Base-by-base conservation (phyloP, 805 yeast genomes). In the Maudiozyma pseudohumilis region DNA sequence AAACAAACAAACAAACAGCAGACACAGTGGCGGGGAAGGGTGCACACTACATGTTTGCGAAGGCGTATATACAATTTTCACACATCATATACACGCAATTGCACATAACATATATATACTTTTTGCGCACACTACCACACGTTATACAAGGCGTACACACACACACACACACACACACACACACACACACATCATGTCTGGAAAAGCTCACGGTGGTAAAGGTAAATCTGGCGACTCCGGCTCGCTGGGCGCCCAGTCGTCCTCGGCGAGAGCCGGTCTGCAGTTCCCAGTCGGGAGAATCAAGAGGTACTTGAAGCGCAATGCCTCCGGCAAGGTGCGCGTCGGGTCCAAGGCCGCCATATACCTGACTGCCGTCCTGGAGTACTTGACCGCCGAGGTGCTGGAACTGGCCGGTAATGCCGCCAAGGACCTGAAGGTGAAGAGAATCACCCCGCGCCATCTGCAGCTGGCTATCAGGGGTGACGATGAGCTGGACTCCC, bases 211-310 rank as follows among this genome's bases (percentile, higher is more conserved):
- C 63, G 96, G 97, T 50, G 96, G 96, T 59, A 89, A 88, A 68
- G 96, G 96, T 51, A 88, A 88, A 64, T 79, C 94, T 19, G 85
- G 94, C 24, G 69, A 70, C 19, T 49, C 53, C 8, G 19, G 33
- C 10, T 41, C 41, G 6, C 41, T 62, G 38, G 70, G 74, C 45
- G 72, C 89, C 17, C 88, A 82, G 52, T 83, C 95, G 11, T 94
- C 88, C 52, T 84, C 95, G 5, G 94, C 95, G 8, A 79, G 94
- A 63, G 96, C 96, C 20, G 96, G 96, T 19, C 69, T 87, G 60
- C 92, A 82, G 61, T 92, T 92, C 69, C 99, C 99, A 35, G 97
- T 94, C 27, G 99, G 99, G 43, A 86, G 99, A 80, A 87, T 92
- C 53, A 89, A 92, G 75, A 78, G 98, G 70, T 89, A 87, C 61